Evolutionary conservation across 2,329 filamentous ascomycete genomes (phyloP).

Genomic region (Stachybotrys chartarum): DNA sequence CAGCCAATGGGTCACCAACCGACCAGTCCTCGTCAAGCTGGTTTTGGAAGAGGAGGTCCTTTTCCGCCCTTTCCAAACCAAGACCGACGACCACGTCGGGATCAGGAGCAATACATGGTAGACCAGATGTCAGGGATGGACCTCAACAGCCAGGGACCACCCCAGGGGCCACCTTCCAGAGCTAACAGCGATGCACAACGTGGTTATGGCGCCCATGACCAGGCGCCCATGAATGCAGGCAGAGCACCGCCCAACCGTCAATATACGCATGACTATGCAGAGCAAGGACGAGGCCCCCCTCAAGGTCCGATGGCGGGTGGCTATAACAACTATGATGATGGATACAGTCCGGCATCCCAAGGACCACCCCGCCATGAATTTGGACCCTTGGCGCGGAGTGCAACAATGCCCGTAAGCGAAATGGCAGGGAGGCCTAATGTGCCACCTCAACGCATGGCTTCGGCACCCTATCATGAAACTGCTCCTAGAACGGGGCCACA

Average conservation of each 20-base stretch:
- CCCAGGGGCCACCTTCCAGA: conserved; percentile 12
- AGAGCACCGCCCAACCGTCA: conserved; percentile 21
- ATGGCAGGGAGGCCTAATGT: conserved; percentile 31
- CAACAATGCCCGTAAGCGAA: conserved; percentile 52
- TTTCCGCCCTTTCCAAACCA: conserved; percentile 11
- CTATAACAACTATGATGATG: conserved; percentile 18
- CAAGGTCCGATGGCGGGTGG: conserved; percentile 11
- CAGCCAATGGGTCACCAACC: conserved; percentile 23
- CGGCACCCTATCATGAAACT: conserved; percentile 36
- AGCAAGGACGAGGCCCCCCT: conserved; percentile 19
- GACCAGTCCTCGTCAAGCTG: conserved; percentile 18
- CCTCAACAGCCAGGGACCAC: conserved; percentile 17
- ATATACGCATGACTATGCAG: conserved; percentile 23
- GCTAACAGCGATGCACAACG: conserved; percentile 18
- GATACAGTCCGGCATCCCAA: conserved; percentile 17
- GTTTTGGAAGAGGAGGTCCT: conserved; percentile 13
- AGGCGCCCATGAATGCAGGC: conserved; percentile 15
- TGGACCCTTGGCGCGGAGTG: conserved; percentile 48
- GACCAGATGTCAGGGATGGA: conserved; percentile 28
- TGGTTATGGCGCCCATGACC: conserved; percentile 17
- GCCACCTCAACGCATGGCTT: conserved; percentile 30
- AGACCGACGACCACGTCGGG: conserved; percentile 12
- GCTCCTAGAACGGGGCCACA: conserved; percentile 27
- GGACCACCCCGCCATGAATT: conserved; percentile 32
- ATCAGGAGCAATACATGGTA: conserved; percentile 21